Base-by-base conservation (phyloP, 2,329 filamentous ascomycete species). In the Xylaria sp. region DNA sequence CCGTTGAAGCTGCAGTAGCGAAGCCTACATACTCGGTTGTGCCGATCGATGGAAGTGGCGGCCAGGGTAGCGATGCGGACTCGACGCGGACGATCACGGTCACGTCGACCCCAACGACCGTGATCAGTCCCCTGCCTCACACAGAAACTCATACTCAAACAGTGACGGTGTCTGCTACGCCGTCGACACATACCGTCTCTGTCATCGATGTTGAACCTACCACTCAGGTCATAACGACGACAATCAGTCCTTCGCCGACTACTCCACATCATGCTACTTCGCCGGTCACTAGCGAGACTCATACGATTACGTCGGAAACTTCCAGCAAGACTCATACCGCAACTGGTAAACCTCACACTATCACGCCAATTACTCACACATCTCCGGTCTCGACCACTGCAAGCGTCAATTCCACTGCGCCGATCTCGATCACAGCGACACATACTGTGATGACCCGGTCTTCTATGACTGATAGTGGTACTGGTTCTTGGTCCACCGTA, bases 21-120 rank as follows among this genome's bases (percentile, higher is more conserved):
- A 69, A 71, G 47, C 71, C 73, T 19, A 73, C 72, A 0, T 76
- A 74, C 56, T 75, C 74, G 6, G 71, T 76, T 2, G 71, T 76
- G 11, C 71, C 73, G 6, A 74, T 76, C 57, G 69, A 75, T 55
- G 73, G 73, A 30, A 68, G 70, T 30, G 63, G 63, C 18, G 59
- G 61, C 7, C 55, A 64, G 46, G 64, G 64, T 11, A 59, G 62
- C 49, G 57, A 61, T 42, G 58, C 58, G 5, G 59, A 57, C 55
- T 55, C 55, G 13, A 63, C 67, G 7, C 60, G 59, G 37, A 66
- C 67, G 16, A 69, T 76, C 13, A 69, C 73, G 34, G 64, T 74
- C 57, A 76, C 75, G 2, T 66, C 74, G 18, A 65, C 68, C 19
- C 67, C 69, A 9, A 69, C 75, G 61, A 76, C 75, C 1, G 65